A percentile compares a stretch with the other conserved stretches of the same genome.
These are phyloP conservation scores for Aspergillus versicolor DNA, from an alignment of 2,329 filamentous ascomycete species.

Conservation along the genomic window DNA sequence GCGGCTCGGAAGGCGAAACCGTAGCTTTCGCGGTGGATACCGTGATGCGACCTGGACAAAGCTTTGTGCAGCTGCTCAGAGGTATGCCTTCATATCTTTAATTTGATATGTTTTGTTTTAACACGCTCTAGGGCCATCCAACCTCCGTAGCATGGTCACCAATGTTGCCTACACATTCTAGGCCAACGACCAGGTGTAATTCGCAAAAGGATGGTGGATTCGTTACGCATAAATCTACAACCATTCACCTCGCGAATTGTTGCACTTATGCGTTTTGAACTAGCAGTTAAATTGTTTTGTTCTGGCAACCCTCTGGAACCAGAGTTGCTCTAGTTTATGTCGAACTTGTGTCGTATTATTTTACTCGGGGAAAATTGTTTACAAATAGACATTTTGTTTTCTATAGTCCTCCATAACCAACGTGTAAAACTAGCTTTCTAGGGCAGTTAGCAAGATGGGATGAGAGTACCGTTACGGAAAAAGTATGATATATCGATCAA, in stretches of 20 bases:
- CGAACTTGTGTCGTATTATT: slow-evolving; percentile 6
- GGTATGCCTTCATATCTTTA: slow-evolving; percentile 25
- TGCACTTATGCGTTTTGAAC: slow-evolving; percentile 19
- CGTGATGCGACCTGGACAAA: slow-evolving; percentile 31
- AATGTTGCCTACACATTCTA: slow-evolving; percentile 25
- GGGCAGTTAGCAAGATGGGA: too few relatives aligned
- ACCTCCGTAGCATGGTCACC: slow-evolving; percentile 40
- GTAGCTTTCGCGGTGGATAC: slow-evolving; percentile 32
- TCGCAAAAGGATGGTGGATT: slow-evolving; percentile 29
- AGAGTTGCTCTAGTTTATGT: slow-evolving; percentile 17
- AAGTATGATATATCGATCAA: neutral
- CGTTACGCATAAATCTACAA: slow-evolving; percentile 10
- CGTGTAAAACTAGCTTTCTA: neutral
- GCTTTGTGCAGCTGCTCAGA: slow-evolving; percentile 39
- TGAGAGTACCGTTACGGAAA: too few relatives aligned
- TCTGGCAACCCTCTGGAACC: slow-evolving; percentile 9
- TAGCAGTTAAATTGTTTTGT: slow-evolving; percentile 21
- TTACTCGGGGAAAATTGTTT: neutral
- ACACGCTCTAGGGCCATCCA: slow-evolving; percentile 40
- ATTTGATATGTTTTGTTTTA: neutral
- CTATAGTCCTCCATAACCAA: neutral
- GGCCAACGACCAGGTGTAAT: slow-evolving; percentile 27
- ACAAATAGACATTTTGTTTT: neutral
- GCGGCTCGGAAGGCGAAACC: slow-evolving; percentile 34
- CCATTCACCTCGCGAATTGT: slow-evolving; percentile 15